Conservation (phyloP, 108 stramenopile genomes). For the Bacterosira constricta region DNA sequence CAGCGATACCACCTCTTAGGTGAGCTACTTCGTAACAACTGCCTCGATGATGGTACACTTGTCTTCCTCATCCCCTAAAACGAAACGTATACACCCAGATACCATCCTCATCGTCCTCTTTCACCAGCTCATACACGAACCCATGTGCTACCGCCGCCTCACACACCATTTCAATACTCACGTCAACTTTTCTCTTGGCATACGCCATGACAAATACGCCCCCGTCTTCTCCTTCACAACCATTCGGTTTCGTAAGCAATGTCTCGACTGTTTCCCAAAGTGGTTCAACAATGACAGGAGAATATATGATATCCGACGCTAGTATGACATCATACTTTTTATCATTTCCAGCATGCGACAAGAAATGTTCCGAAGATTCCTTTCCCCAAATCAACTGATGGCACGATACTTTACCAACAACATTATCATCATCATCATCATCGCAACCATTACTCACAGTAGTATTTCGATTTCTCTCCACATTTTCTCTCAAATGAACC, state of each 20-base stretch:
- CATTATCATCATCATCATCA: background rate
- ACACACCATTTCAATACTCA: constrained; percentile 58
- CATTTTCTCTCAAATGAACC: constrained; percentile 49
- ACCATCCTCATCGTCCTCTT: constrained; percentile 43
- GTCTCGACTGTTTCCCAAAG: constrained; percentile 63
- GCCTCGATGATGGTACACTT: no score
- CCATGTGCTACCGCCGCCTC: constrained; percentile 36
- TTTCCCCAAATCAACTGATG: constrained; percentile 57
- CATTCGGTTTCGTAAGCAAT: constrained; percentile 23
- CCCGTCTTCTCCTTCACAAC: constrained; percentile 1
- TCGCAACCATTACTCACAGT: background rate
- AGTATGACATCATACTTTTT: constrained; percentile 56
- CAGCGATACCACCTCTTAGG: no score
- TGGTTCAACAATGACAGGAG: constrained; percentile 54
- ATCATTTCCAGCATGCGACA: constrained; percentile 11
- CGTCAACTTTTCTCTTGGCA: constrained; percentile 62
- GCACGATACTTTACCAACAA: constrained; percentile 9
- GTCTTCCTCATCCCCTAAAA: no score
- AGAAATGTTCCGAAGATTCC: constrained; percentile 29
- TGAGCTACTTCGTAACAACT: no score
- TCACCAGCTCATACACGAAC: constrained; percentile 50
- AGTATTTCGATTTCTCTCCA: constrained; percentile 39
- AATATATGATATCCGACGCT: constrained; percentile 72
- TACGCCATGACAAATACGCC: constrained; percentile 71
- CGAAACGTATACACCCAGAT: constrained; percentile 57